Evolutionary conservation across 2,329 filamentous ascomycete species (phyloP).

Genomic region (Botrytis sinoallii): DNA sequence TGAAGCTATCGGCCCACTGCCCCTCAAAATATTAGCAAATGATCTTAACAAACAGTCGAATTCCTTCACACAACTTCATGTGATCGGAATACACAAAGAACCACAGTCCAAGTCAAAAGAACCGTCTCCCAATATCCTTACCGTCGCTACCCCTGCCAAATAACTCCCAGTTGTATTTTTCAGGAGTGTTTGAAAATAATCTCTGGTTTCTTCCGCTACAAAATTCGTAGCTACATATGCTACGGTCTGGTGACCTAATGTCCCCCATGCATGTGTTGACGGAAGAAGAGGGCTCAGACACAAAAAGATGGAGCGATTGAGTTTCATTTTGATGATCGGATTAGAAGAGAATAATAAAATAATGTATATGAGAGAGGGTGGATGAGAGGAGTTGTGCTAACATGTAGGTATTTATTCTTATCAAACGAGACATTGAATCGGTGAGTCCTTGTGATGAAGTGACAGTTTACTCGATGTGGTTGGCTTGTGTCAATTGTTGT

Average conservation of each 20-base stretch:
- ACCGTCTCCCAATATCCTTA: not conserved
- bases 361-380: not conserved
- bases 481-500: not conserved
- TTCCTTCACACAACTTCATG: not conserved
- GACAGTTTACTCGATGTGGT: not conserved
- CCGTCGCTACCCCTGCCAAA: constrained; percentile 58
- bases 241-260: constrained; percentile 63
- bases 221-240: constrained; percentile 62
- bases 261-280: constrained; percentile 29
- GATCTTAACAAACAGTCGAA: not conserved
- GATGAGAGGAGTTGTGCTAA: not conserved
- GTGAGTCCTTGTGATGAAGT: constrained; percentile 1
- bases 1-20: constrained; percentile 56
- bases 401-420: not conserved
- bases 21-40: not conserved
- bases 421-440: not conserved
- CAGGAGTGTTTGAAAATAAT: constrained; percentile 57
- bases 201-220: constrained; percentile 53
- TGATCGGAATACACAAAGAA: not conserved
- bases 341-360: not conserved
- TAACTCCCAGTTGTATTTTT: constrained; percentile 54
- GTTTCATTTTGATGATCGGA: not conserved
- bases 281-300: constrained; percentile 20
- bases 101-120: too few species aligned
- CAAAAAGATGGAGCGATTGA: not conserved